A percentile compares a stretch with the other conserved stretches of the same genome.
Evolutionary conservation across 2,329 filamentous ascomycete species (phyloP).

Genomic region (Talaromyces sp.): DNA sequence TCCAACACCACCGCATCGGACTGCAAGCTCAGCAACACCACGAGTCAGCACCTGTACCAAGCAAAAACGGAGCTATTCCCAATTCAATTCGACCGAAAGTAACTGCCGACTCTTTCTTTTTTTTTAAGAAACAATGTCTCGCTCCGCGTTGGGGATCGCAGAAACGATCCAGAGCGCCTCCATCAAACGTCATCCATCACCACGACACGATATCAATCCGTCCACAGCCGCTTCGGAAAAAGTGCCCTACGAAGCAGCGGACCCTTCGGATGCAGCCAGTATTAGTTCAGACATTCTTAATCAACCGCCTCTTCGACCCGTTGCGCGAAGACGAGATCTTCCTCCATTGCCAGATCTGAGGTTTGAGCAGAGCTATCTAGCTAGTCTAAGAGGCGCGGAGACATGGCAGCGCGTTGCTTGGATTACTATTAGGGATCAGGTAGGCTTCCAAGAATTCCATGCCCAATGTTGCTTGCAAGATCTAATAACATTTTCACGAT

Average conservation of each 20-base stretch:
- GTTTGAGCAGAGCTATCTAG: constrained; percentile 97
- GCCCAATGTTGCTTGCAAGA: neutral
- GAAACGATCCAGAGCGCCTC: constrained; percentile 77
- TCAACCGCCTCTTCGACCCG: constrained; percentile 33
- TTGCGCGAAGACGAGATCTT: constrained; percentile 49
- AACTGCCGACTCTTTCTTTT: neutral
- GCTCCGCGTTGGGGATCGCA: constrained; percentile 62
- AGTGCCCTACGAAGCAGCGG: constrained; percentile 53
- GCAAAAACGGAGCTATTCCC: neutral
- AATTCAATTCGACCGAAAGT: neutral
- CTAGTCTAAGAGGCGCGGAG: constrained; percentile 76
- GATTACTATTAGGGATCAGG: constrained; percentile 88
- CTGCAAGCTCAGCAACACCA: neutral
- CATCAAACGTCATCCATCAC: constrained; percentile 69
- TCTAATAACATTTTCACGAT: constrained; percentile 2
- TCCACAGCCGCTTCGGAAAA: constrained; percentile 69
- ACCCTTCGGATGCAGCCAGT: constrained; percentile 40
- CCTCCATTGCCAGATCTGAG: constrained; percentile 77
- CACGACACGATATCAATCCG: constrained; percentile 73
- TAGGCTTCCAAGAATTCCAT: neutral
- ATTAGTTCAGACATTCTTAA: constrained; percentile 49
- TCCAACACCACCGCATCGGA: neutral
- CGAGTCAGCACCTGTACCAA: neutral
- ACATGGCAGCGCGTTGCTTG: constrained; percentile 74
- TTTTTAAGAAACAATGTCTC: neutral